Conservation (phyloP, 495 filamentous ascomycete species). For the Jackrogersella minutella region DNA sequence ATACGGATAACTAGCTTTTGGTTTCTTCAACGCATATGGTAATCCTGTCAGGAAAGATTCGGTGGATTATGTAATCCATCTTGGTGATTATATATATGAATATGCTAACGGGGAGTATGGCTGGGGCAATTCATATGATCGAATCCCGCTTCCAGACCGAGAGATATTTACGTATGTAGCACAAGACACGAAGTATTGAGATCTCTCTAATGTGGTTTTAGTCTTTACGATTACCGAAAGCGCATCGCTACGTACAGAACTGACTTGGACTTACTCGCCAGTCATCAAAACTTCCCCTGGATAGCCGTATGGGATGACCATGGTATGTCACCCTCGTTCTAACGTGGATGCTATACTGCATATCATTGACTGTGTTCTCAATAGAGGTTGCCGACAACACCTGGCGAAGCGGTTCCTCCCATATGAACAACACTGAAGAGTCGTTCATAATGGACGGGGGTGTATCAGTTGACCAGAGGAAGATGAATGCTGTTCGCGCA, state of each 20-base stretch:
- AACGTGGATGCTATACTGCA: not conserved
- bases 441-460: slow-evolving; percentile 67
- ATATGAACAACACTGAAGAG: slow-evolving; percentile 70
- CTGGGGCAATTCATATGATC: slow-evolving; percentile 59
- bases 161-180: slow-evolving; percentile 53
- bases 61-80: slow-evolving; percentile 69
- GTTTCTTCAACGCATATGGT: slow-evolving; percentile 69
- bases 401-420: slow-evolving; percentile 61
- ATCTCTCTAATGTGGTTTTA: slow-evolving; percentile 37
- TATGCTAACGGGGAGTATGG: slow-evolving; percentile 64
- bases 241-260: slow-evolving; percentile 66
- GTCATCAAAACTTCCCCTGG: slow-evolving; percentile 66
- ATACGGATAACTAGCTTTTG: slow-evolving; percentile 50
- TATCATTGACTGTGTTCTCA: slow-evolving; percentile 15
- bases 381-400: slow-evolving; percentile 70
- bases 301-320: slow-evolving; percentile 75
- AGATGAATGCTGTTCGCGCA: slow-evolving; percentile 72
- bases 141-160: slow-evolving; percentile 62
- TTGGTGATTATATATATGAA: slow-evolving; percentile 76
- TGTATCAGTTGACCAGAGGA: slow-evolving; percentile 68
- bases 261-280: slow-evolving; percentile 63
- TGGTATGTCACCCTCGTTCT: slow-evolving; percentile 42
- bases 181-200: slow-evolving; percentile 7
- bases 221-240: slow-evolving; percentile 66
- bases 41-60: slow-evolving; percentile 70